phyloP scores from a whole-genome alignment of 116 monocot species.

The Posidonia oceanica region DNA sequence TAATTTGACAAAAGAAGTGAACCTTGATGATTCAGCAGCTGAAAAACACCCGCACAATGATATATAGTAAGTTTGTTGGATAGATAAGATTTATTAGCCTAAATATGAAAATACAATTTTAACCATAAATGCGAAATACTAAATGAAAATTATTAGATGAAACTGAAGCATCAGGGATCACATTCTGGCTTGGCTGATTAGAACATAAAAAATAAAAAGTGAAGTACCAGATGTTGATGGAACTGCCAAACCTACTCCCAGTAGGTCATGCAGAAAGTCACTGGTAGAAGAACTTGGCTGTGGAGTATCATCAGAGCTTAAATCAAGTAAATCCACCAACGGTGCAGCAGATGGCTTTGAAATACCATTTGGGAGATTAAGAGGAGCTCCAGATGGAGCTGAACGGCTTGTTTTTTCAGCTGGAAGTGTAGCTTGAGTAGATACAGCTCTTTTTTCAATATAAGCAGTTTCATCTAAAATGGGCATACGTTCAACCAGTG shows the following conservation, averaged over 20 bases:
- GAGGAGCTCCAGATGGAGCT: constrained; percentile 26
- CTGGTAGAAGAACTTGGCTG: constrained; percentile 36
- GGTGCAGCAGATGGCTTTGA: constrained; percentile 49
- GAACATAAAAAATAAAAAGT: background rate
- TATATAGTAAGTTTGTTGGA: background rate
- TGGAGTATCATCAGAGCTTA: constrained; percentile 76
- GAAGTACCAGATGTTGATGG: constrained; percentile 53
- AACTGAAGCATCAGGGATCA: background rate
- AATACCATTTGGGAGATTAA: constrained; percentile 85
- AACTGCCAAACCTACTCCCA: constrained; percentile 59
- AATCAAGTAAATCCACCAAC: constrained; percentile 78
- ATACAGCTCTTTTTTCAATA: constrained; percentile 45
- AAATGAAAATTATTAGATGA: background rate
- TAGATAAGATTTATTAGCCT: background rate
- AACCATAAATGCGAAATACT: background rate
- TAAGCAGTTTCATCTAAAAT: constrained; percentile 79
- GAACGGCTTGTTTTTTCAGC: constrained; percentile 26
- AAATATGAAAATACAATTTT: background rate
- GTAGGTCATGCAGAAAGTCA: constrained; percentile 79
- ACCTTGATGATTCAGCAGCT: too few species aligned
- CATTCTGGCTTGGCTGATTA: background rate
- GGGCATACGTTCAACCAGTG: constrained; percentile 94
- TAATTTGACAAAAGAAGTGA: too few species aligned
- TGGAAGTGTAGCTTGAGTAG: constrained; percentile 24
- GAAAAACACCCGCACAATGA: background rate